Evolutionary conservation across 2,329 filamentous ascomycete genomes (phyloP), one percentile per base, ranked within the genome.

Genomic region (Teratosphaeriaceae sp.): DNA sequence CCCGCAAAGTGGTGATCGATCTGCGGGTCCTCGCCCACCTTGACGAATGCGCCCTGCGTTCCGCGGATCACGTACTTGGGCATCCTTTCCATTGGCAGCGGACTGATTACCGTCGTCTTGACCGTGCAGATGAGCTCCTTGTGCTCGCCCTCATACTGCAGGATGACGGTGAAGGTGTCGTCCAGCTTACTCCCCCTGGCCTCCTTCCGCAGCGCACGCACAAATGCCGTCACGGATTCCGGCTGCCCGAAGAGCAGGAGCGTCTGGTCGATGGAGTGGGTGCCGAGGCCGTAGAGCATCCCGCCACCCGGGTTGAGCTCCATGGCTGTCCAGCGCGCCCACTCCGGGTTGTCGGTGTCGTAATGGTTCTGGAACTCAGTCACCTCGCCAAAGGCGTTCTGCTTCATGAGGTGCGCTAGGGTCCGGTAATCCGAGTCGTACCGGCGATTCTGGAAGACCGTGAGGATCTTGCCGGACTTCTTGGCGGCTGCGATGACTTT

Each of bases 231-330:
- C 15, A 67, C 50, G 16, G 45, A 56, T 31, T 54, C 46, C 8
- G 64, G 65, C 6, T 52, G 41, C 2, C 64, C 64, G 42, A 66
- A 67, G 2, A 67, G 53, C 3, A 59, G 36, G 13, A 67, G 49
- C 3, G 61, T 62, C 44, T 67, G 65, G 36, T 67, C 65, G 21
- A 67, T 59, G 4, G 60, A 56, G 43, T 67, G 65, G 44, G 42
- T 55, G 57, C 68, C 70, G 0, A 72, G 58, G 1, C 63, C 69
- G 46, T 67, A 72, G 0, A 65, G 52, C 59, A 71, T 65, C 0
- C 69, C 69, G 1, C 62, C 53, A 0, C 69, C 70, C 0, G 66
- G 64, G 22, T 64, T 54, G 24, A 61, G 40, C 21, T 61, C 4
- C 23, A 20, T 22, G 15, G 40, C 43, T 0, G 50, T 64, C 55